These are phyloP conservation scores for Candida alai DNA, from an alignment of 805 yeast genomes.

Conservation along the genomic window DNA sequence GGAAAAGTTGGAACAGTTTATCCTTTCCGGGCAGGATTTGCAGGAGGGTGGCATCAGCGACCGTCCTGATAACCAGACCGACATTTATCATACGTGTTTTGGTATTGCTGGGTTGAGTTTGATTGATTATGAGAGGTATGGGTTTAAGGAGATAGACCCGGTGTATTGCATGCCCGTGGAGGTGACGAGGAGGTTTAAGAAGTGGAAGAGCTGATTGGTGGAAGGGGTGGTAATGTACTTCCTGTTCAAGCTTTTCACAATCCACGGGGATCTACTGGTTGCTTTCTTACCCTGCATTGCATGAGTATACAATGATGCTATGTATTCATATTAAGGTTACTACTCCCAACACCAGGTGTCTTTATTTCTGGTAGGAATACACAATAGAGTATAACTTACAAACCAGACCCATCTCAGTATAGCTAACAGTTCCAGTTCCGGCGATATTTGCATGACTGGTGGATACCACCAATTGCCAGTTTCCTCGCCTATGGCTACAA, in stretches of 20 bases:
- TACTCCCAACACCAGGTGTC: no score
- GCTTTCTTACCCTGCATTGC: no score
- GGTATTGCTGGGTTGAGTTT: conserved; percentile 86
- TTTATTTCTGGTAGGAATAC: no score
- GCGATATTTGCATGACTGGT: no score
- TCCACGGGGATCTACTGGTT: no score
- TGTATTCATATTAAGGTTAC: no score
- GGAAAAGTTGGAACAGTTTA: conserved; percentile 58
- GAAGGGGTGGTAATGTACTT: not conserved
- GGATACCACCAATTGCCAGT: no score
- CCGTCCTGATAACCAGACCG: conserved; percentile 85
- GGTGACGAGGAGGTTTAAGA: conserved; percentile 31
- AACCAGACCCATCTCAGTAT: not conserved
- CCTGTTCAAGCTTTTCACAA: no score
- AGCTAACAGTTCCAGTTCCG: no score
- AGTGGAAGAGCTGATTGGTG: conserved; percentile 36
- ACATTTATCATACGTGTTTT: conserved; percentile 88
- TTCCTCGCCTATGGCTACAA: no score
- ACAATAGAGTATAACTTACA: no score
- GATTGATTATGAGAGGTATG: conserved; percentile 51
- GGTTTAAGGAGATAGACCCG: conserved; percentile 71
- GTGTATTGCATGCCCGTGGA: conserved; percentile 76
- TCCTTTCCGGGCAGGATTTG: conserved; percentile 71
- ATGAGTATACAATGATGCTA: no score
- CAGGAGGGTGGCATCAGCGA: conserved; percentile 89